Evolutionary conservation across 2,329 filamentous ascomycete species (phyloP), one percentile per base, ranked within the genome.

Genomic region (Fusarium solani-melongenae): DNA sequence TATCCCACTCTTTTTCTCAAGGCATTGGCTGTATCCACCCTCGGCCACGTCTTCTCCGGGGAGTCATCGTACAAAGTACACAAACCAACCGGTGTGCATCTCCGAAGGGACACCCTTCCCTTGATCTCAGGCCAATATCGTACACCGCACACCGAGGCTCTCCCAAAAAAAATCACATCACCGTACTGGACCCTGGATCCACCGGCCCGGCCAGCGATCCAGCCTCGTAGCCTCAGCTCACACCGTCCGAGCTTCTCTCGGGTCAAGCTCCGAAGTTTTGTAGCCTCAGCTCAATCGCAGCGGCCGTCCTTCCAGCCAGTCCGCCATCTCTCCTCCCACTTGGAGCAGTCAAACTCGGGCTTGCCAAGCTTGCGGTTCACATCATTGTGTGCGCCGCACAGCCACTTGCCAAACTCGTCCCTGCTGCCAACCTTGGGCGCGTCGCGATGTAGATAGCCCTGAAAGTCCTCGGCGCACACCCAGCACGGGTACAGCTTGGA

Each of bases 311-410:
- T 90, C 92, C 93, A 98, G 0, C 96, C 96, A 2, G 93, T 96
- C 84, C 93, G 88, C 96, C 96, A 99, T 81, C 96, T 89, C 87
- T 98, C 94, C 82, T 98, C 92, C 96, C 96, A 98, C 78, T 87
- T 90, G 64, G 86, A 87, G 84, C 96, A 99, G 86, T 99, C 95
- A 84, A 99, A 99, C 76, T 89, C 88, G 68, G 90, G 88, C 88
- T 99, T 99, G 58, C 96, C 96, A 76, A 99, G 83, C 86, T 98
- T 98, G 69, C 87, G 86, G 82, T 97, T 97, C 53, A 97, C 94
- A 31, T 93, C 93, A 83, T 97, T 97, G 82, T 97, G 94, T 69
- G 94, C 94, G 78, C 93, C 91, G 80, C 94, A 97, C 82, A 96
- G 88, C 94, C 94, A 97, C 69, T 86, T 86, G 27, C 93, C 94